A percentile compares a stretch with the other conserved stretches of the same genome.
Evolutionary conservation across 2,329 filamentous ascomycete species (phyloP).

Genomic region (Hypoxylon sp.): DNA sequence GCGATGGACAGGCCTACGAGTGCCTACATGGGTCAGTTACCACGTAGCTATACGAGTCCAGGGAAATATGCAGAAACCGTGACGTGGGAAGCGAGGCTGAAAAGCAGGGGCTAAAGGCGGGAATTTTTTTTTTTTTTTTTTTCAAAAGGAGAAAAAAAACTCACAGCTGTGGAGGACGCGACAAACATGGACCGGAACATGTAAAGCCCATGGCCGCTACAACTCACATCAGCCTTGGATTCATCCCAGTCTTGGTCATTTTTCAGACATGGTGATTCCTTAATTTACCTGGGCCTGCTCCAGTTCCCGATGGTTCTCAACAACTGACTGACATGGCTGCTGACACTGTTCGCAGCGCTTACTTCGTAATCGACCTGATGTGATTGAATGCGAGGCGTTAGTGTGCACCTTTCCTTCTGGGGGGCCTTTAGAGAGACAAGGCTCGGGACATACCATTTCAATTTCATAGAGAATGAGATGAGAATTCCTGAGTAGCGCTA

Average conservation of each 20-base stretch:
- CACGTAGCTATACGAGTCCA: no score
- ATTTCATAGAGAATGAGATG: conserved; percentile 11
- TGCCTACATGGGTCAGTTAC: conserved; percentile 19
- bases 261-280: not conserved
- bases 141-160: conserved; percentile 5
- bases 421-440: not conserved
- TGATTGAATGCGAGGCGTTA: not conserved
- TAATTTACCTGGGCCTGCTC: conserved; percentile 36
- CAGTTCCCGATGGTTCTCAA: conserved; percentile 38
- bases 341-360: conserved; percentile 22
- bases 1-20: conserved; percentile 35
- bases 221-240: conserved; percentile 4
- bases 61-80: not conserved
- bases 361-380: conserved; percentile 29
- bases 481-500: not conserved
- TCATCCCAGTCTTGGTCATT: not conserved
- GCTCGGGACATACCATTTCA: conserved; percentile 21
- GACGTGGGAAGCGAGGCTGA: not conserved
- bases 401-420: conserved; percentile 1
- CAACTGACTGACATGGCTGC: conserved; percentile 36
- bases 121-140: no score
- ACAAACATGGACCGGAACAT: conserved; percentile 43
- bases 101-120: not conserved
- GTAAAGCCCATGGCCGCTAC: conserved; percentile 39
- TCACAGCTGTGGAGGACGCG: conserved; percentile 35